Evolutionary conservation across 495 filamentous ascomycete species (phyloP), one percentile per base, ranked within the genome.

Genomic region (Sabuloglossum arenarium): DNA sequence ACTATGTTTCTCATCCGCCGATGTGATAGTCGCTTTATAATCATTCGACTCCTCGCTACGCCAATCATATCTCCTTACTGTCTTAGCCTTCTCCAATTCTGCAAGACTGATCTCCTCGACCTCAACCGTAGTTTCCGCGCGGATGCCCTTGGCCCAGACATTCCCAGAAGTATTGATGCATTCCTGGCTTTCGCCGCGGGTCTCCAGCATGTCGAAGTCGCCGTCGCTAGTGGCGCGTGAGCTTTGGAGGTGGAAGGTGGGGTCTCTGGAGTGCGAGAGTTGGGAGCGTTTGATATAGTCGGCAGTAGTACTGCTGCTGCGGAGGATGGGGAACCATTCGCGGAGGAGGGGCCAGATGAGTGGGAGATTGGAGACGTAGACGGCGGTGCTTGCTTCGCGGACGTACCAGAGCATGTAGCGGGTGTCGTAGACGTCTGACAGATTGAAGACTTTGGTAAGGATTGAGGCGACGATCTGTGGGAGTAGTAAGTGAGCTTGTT

Each of bases 391-490:
- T 0, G 71, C 66, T 59, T 77, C 74, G 16, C 71, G 70, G 25
- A 69, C 65, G 59, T 77, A 75, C 72, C 73, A 77, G 6, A 71
- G 59, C 63, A 72, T 70, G 60, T 74, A 77, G 23, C 59, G 57
- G 42, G 69, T 71, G 55, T 74, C 69, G 8, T 73, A 37, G 64
- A 4, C 61, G 58, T 1, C 69, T 6, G 30, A 56, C 10, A 34
- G 54, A 10, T 28, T 39, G 14, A 34, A 56, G 9, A 56, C 29
- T 39, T 53, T 56, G 32, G 54, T 56, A 16, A 56, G n/a, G 0
- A 56, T 32, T 0, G 61, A 57, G 21, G 60, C 58, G 12, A 32
- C 43, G n/a, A 69, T 64, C 39, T 43, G 39, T 23, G 1, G 11
- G 39, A 23, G 21, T 23, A 23, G 39, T 32, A 4, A 21, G 39